phyloP scores from a whole-genome alignment of 345 rosid genomes.

The Boechera stricta region DNA sequence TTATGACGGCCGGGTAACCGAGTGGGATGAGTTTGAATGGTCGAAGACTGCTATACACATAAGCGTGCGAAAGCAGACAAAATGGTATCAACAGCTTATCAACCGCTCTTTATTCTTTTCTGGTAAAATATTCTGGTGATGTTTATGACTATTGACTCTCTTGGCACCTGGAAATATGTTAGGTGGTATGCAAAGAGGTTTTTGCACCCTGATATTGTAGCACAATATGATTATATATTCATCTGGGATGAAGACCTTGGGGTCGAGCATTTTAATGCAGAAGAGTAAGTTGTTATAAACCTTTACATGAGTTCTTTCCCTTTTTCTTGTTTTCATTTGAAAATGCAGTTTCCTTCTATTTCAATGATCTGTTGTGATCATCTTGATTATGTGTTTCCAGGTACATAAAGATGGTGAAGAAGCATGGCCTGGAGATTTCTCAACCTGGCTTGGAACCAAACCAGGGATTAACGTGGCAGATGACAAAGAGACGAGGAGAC shows the following conservation, averaged over 20 bases:
- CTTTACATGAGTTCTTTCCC: neutral
- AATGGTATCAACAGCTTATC: constrained; percentile 62
- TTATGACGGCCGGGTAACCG: constrained; percentile 84
- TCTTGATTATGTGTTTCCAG: constrained; percentile 47
- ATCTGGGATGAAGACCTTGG: constrained; percentile 99
- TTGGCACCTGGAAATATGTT: constrained; percentile 34
- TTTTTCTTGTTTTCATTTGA: constrained; percentile 16
- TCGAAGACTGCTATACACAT: constrained; percentile 92
- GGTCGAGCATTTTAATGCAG: constrained; percentile 89
- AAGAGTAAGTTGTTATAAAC: constrained; percentile 64
- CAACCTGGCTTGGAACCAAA: constrained; percentile 98
- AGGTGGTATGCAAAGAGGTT: constrained; percentile 99
- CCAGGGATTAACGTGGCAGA: constrained; percentile 88
- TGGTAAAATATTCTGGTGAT: constrained; percentile 24
- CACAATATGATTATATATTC: constrained; percentile 91
- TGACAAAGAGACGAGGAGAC: constrained; percentile 89
- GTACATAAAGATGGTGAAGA: constrained; percentile 81
- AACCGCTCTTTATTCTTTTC: neutral
- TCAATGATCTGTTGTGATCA: constrained; percentile 20
- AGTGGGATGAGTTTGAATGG: constrained; percentile 99
- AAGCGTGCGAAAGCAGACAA: constrained; percentile 84
- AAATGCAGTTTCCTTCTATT: neutral
- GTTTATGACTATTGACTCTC: constrained; percentile 20
- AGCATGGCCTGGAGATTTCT: constrained; percentile 93
- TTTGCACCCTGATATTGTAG: constrained; percentile 96